Evolutionary conservation across 2,329 filamentous ascomycete species (phyloP).

Genomic region (Colletotrichum sublineola): DNA sequence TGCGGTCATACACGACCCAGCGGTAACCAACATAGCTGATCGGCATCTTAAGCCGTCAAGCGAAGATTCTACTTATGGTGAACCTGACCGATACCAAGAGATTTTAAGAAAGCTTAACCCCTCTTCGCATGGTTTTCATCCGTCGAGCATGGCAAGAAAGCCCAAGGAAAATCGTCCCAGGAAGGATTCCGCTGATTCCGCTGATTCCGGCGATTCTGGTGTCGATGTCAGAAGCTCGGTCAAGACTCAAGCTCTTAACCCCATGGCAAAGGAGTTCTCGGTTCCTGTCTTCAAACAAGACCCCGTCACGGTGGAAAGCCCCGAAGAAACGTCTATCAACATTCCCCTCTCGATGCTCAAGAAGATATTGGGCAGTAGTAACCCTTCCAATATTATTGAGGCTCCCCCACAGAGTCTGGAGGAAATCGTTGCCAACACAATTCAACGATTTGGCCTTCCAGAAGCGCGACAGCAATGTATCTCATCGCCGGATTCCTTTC

Average conservation of each 20-base stretch:
- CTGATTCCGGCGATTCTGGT: constrained; percentile 21
- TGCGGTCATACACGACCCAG: constrained; percentile 32
- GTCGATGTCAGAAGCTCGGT: constrained; percentile 18
- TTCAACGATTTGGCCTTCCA: constrained; percentile 27
- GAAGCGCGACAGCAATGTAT: neutral
- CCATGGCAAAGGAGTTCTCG: constrained; percentile 37
- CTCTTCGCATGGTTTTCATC: neutral
- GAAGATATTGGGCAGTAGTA: constrained; percentile 14
- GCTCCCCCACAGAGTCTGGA: constrained; percentile 8
- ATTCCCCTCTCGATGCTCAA: constrained; percentile 32
- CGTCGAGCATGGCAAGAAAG: neutral
- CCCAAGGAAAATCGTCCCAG: neutral
- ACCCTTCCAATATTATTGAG: neutral
- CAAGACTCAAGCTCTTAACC: constrained; percentile 32
- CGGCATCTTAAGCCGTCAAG: neutral
- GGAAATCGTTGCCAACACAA: constrained; percentile 28
- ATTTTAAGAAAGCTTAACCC: constrained; percentile 32
- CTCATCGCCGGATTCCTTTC: neutral
- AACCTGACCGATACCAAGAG: constrained; percentile 24
- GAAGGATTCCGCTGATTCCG: constrained; percentile 16
- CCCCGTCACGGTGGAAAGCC: constrained; percentile 6
- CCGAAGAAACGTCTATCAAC: constrained; percentile 31
- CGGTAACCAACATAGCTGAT: constrained; percentile 6
- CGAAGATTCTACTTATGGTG: neutral
- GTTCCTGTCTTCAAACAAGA: constrained; percentile 10